Evolutionary conservation across 179 eudicot species (phyloP), one percentile per base, ranked within the genome.

Genomic region (Drosera spatulata): DNA sequence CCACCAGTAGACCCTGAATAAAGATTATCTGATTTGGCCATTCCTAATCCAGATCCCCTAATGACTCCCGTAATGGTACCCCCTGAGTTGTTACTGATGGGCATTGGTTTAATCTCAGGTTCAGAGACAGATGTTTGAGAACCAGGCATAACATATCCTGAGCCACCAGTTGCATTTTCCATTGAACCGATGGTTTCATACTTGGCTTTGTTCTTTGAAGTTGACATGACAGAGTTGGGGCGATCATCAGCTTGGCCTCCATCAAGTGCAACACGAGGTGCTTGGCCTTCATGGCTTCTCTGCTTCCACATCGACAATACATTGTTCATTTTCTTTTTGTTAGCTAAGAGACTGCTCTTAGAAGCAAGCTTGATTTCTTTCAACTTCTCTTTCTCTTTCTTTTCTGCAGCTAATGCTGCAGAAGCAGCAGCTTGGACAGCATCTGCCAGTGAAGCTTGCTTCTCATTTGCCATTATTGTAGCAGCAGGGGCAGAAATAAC

Each of bases 361-460:
- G 97, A 90, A 56, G 99, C 97, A 61, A 89, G 90, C 70, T 74
- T 84, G 57, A 93, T 93, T 77, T 93, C 99, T 78, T 93, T 93
- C 48, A 76, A 38, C 61, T 78, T 93, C 65, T 89, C 95, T 69
- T 93, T 93, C 73, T 93, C 99, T 75, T 81, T 84, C 81, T 89
- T 93, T 71, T 93, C 99, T 2, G 95, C 99, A 56, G 99, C 99
- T 71, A 89, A 70, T 14, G 98, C 98, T 65, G 98, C 98, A 37
- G 84, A 78, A 41, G 98, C 98, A 50, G 98, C 99, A 65, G 99
- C 99, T 81, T 89, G 95, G 66, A 93, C 91, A 61, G 96, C 96
- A 67, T 86, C 99, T 3, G 99, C 79, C 54, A 93, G 74, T 2
- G 99, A 89, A 6, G 86, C 76, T 51, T 91, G 80, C 65, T 86